Percentiles rank a stretch among this genome's conserved stretches.
Conservation (phyloP, 2,329 filamentous ascomycete species). For the Epichloe brachyelytri region DNA sequence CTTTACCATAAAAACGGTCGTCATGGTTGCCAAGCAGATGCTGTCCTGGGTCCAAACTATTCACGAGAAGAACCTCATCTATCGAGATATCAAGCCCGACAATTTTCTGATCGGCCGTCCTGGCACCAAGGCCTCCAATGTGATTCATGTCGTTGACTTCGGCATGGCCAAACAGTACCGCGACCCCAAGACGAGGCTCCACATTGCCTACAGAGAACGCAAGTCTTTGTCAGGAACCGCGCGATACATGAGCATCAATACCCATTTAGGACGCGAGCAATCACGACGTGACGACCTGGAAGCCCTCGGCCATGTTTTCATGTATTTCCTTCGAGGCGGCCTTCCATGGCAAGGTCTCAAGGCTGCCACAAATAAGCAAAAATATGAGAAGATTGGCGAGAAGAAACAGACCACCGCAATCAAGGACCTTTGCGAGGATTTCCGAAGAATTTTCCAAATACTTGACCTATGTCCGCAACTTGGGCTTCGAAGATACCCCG, state of each 20-base stretch:
- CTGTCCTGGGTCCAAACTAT: constrained; percentile 99
- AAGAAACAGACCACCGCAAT: constrained; percentile 98
- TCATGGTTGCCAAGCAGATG: constrained; percentile 91
- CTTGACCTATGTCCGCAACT: constrained; percentile 89
- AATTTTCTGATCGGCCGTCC: constrained; percentile 99
- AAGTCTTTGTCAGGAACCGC: constrained; percentile 95
- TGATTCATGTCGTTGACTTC: constrained; percentile 97
- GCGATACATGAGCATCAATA: constrained; percentile 99
- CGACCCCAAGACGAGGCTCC: constrained; percentile 97
- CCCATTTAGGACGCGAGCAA: constrained; percentile 90
- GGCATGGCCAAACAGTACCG: constrained; percentile 99
- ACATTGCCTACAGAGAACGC: constrained; percentile 93
- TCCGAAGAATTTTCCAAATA: constrained; percentile 96
- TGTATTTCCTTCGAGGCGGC: constrained; percentile 61
- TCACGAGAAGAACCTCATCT: constrained; percentile 98
- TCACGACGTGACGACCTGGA: constrained; percentile 93
- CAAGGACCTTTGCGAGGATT: constrained; percentile 94
- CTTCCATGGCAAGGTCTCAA: constrained; percentile 63
- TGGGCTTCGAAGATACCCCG: constrained; percentile 95
- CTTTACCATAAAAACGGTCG: constrained; percentile 98
- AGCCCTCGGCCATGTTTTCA: constrained; percentile 64
- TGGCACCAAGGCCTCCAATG: constrained; percentile 86
- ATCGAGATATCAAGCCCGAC: constrained; percentile 99
- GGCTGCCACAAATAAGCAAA: constrained; percentile 77
- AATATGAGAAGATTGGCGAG: constrained; percentile 99